A percentile compares a stretch with the other conserved stretches of the same genome.
Conservation (phyloP, 2,329 filamentous ascomycete genomes). For the Xylariaceae sp. region DNA sequence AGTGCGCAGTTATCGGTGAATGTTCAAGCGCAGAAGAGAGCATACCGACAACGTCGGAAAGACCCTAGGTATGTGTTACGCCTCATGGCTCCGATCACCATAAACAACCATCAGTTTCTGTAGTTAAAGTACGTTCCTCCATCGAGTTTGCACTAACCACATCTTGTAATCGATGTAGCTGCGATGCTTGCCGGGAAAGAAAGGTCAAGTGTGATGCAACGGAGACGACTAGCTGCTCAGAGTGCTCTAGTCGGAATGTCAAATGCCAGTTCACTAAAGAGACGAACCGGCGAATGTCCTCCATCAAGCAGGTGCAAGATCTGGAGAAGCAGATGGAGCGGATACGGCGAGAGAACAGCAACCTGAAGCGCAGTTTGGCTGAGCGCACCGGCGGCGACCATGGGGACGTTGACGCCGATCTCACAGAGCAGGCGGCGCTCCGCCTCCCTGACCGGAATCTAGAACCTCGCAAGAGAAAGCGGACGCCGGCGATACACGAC, state of each 20-base stretch:
- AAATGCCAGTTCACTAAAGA: constrained; percentile 99
- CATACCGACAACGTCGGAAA: constrained; percentile 90
- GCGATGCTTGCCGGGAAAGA: constrained; percentile 88
- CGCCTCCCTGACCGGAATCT: constrained; percentile 61
- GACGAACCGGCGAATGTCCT: constrained; percentile 97
- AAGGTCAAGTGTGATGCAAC: constrained; percentile 92
- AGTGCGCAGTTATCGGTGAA: constrained; percentile 40
- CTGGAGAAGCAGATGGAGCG: constrained; percentile 84
- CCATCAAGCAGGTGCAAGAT: constrained; percentile 98
- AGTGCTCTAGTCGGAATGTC: constrained; percentile 93
- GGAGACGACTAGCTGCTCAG: constrained; percentile 91
- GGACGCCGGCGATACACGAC: constrained; percentile 59
- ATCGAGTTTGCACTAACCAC: constrained; percentile 13
- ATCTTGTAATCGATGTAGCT: constrained; percentile 42
- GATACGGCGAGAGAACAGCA: constrained; percentile 73
- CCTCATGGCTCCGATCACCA: background rate
- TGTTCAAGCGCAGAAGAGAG: constrained; percentile 76
- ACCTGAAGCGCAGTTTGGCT: constrained; percentile 60
- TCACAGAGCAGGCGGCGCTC: constrained; percentile 43
- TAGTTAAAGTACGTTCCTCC: background rate
- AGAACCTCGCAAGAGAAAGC: constrained; percentile 59
- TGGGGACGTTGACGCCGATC: constrained; percentile 46
- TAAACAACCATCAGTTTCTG: background rate
- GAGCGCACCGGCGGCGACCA: constrained; percentile 41
- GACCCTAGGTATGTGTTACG: constrained; percentile 59